These are phyloP conservation scores for Bryopsis sp. DNA, from an alignment of 139 green algal genomes.

Conservation along the genomic window DNA sequence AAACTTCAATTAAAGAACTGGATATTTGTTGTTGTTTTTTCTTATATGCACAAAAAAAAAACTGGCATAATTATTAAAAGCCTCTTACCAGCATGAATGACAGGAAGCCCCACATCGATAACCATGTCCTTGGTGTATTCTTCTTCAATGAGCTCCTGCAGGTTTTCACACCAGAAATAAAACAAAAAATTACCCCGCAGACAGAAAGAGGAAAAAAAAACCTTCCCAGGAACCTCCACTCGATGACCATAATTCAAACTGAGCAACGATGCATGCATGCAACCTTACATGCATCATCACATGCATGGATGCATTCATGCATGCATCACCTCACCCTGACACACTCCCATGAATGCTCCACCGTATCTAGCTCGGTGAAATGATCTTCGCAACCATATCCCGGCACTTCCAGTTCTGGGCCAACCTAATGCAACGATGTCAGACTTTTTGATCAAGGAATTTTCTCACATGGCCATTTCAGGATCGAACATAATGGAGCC, in stretches of 20 bases:
- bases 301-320: conserved; percentile 1
- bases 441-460: not conserved
- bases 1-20: too few species aligned
- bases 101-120: conserved; percentile 85
- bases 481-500: too few species aligned
- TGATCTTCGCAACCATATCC: conserved; percentile 99
- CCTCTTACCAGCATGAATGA: conserved; percentile 64
- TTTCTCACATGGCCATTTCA: too few species aligned
- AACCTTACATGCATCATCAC: too few species aligned
- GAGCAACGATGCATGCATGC: not conserved
- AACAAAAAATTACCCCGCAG: not conserved
- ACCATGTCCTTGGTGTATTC: conserved; percentile 70
- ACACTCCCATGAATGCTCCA: conserved; percentile 83
- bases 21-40: too few species aligned
- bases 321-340: conserved; percentile 39
- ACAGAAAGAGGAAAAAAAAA: not conserved
- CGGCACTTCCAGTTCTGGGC: conserved; percentile 89
- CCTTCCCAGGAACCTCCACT: too few species aligned
- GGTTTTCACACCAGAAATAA: too few species aligned
- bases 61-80: too few species aligned
- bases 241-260: not conserved
- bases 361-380: conserved; percentile 87
- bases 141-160: conserved; percentile 42
- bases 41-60: too few species aligned
- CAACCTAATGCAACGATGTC: conserved; percentile 40